These are phyloP conservation scores for Casuarina equisetifolia DNA, from an alignment of 306 rosid species.

Conservation along the genomic window DNA sequence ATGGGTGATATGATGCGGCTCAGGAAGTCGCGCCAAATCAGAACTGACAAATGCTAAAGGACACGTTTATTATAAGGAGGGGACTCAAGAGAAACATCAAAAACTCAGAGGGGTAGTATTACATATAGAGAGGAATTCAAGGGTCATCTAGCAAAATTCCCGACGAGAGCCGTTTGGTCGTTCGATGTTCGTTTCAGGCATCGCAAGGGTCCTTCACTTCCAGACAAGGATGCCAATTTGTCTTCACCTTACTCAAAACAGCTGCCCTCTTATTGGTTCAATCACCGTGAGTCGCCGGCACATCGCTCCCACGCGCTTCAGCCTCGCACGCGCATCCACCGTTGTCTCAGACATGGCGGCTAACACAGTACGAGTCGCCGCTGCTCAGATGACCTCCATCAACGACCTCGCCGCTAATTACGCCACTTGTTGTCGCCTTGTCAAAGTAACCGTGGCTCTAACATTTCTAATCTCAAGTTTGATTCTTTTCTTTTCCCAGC, in stretches of 20 bases:
- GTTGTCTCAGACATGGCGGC: conserved; percentile 58
- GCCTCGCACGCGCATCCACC: conserved; percentile 7
- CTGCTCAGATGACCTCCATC: conserved; percentile 91
- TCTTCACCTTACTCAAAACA: conserved; percentile 7
- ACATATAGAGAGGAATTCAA: neutral
- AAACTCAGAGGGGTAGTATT: neutral
- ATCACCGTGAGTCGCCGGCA: neutral
- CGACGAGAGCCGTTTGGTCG: too few relatives aligned
- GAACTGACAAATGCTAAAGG: too few relatives aligned
- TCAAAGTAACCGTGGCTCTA: conserved; percentile 42
- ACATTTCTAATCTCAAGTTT: neutral
- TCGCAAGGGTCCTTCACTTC: neutral
- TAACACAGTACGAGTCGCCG: conserved; percentile 79
- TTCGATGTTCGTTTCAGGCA: too few relatives aligned
- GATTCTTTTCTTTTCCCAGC: neutral
- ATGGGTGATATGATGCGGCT: too few relatives aligned
- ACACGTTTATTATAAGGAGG: neutral
- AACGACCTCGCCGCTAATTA: conserved; percentile 73
- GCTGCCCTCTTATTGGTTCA: neutral
- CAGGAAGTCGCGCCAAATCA: too few relatives aligned
- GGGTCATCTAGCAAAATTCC: neutral
- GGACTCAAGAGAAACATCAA: neutral
- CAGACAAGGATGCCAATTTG: conserved; percentile 18
- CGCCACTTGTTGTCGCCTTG: conserved; percentile 76
- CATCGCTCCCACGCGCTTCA: conserved; percentile 19